A percentile compares a stretch with the other conserved stretches of the same genome.
These are phyloP conservation scores for Lathyrus aphaca DNA, from an alignment of 306 rosid species.

Conservation along the genomic window DNA sequence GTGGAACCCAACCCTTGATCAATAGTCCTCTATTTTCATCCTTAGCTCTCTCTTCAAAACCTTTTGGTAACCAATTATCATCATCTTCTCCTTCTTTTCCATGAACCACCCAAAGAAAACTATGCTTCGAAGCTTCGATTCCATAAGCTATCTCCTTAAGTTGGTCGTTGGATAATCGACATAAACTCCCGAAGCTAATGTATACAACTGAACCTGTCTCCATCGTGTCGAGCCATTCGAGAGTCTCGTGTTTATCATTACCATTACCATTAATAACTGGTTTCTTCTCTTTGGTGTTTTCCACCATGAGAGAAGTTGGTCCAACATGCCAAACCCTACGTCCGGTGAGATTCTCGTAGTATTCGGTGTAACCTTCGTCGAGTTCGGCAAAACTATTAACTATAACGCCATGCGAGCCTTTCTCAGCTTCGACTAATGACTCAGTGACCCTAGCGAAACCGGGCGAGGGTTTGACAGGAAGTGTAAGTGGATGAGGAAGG, in stretches of 20 bases:
- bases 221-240: constrained; percentile 36
- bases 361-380: constrained; percentile 36
- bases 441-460: not conserved
- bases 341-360: constrained; percentile 34
- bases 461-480: constrained; percentile 16
- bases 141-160: constrained; percentile 31
- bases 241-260: not conserved
- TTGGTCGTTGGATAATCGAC: constrained; percentile 20
- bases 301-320: constrained; percentile 40
- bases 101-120: constrained; percentile 38
- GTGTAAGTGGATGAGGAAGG: constrained; percentile 40
- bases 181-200: constrained; percentile 38
- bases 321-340: constrained; percentile 49
- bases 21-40: constrained; percentile 33
- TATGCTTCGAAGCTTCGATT: constrained; percentile 27
- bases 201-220: constrained; percentile 32
- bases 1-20: constrained; percentile 42
- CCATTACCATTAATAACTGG: not conserved
- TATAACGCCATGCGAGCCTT: constrained; percentile 36
- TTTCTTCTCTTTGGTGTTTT: not conserved
- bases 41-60: constrained; percentile 25
- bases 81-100: constrained; percentile 1
- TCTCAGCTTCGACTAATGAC: constrained; percentile 15
- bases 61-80: constrained; percentile 28
- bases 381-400: constrained; percentile 44